Percentiles rank a stretch among this genome's conserved stretches.
phyloP scores from a whole-genome alignment of 2,329 filamentous ascomycete genomes.

The Ascochyta lentis region DNA sequence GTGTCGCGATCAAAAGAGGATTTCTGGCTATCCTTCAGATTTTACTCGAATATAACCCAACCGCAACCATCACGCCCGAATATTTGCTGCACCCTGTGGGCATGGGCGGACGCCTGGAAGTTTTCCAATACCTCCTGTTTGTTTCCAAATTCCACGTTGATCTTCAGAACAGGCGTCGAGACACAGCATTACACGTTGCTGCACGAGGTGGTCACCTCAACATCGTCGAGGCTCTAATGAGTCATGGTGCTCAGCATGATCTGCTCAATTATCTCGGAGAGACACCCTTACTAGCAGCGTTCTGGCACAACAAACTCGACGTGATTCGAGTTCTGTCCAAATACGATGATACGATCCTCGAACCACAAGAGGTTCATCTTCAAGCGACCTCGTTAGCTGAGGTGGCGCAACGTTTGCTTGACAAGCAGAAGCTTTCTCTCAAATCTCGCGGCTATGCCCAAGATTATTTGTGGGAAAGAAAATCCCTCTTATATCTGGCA shows the following conservation, averaged over 20 bases:
- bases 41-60: not conserved
- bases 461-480: too few relatives aligned
- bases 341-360: not conserved
- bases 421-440: not conserved
- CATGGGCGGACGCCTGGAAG: too few relatives aligned
- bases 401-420: not conserved
- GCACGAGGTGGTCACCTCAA: not conserved
- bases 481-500: not conserved
- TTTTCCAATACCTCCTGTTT: too few relatives aligned
- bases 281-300: not conserved
- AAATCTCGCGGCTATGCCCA: not conserved
- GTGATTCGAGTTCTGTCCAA: not conserved
- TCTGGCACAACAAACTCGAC: not conserved
- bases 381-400: not conserved
- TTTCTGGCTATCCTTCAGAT: not conserved
- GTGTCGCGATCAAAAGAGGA: not conserved
- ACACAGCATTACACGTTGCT: not conserved
- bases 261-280: not conserved
- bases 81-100: too few relatives aligned
- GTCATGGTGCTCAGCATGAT: not conserved
- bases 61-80: not conserved
- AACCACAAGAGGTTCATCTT: not conserved
- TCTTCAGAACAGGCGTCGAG: fast-evolving
- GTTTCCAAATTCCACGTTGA: too few relatives aligned
- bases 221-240: not conserved